Evolutionary conservation across 148 eudicot genomes (phyloP), one percentile per base, ranked within the genome.

Genomic region (Chenopodium suecicum): DNA sequence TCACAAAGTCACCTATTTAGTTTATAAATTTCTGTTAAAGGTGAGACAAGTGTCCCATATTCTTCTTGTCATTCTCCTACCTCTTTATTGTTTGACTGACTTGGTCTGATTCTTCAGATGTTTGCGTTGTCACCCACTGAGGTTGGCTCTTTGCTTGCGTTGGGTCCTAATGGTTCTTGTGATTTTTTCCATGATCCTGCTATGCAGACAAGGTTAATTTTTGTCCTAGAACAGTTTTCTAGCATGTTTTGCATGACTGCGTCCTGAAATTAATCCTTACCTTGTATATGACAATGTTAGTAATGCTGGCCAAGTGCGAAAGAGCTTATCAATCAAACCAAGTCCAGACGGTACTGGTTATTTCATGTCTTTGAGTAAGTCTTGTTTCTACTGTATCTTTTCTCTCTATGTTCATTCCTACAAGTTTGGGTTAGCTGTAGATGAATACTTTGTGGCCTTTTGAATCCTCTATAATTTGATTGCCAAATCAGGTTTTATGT

Each of bases 181-280:
- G 99, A 96, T 80, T 92, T 96, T 89, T 94, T 94, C 83, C 99
- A 96, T 87, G 99, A 96, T 79, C 99, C 99, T 81, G 86, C 94
- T 74, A 90, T 94, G 89, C 17, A 76, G 71, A 83, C 97, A 71
- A 92, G 94, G 99, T 96, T 74, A 66, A 23, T 23, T 63, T 82
- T 63, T 75, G 41, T 58, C 54, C 13, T 65, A 32, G 46, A 37
- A 48, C 13, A n/a, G 7, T 32, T 29, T 32, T 37, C 16, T 56
- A 41, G 13, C 70, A 29, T 23, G 58, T 22, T 71, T 34, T 77
- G 37, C 56, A 71, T 23, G 32, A 25, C 46, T 19, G 48, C 41
- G 37, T 77, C 23, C 7, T 25, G 48, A 70, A 47, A 34, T 31
- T 56, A 23, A 20, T 34, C 34, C 65, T 81, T 54, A 81, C 70